Base-by-base conservation (phyloP, 1,284 basidiomycete species). In the Sanghuangporus weigelae region DNA sequence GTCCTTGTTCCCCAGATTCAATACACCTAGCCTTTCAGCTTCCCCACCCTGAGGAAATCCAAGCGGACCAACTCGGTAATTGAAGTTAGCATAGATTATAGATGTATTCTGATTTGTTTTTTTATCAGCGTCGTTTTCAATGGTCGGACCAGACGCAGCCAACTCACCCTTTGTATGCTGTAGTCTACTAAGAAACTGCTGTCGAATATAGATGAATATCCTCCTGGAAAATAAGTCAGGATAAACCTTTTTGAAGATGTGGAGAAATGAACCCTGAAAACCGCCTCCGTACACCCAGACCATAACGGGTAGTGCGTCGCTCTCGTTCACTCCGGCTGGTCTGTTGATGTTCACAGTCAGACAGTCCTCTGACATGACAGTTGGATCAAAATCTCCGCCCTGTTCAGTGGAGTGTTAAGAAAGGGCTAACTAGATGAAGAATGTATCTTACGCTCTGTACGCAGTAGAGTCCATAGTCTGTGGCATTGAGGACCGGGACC, bases 81-180 rank as follows among this genome's bases (percentile, higher is more conserved):
- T 83, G 68, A 85, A 48, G 61, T 78, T 81, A 44, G 85, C 83
- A 56, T 83, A 82, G 12, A 86, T 75, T 36, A 86, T 68, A 12
- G 81, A 81, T 3, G 80, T 83, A 38, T n/a, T 60, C 63, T 66
- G 54, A 54, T 44, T 62, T 48, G 19, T 50, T 21, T 50, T 61
- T 63, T 42, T 36, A 55, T 57, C 23, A 59, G 55, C 57, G 51
- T 57, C 31, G 35, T 42, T 38, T 1, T 21, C 21, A 48, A 1
- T 8, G n/a, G n/a, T n/a, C n/a, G n/a, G n/a, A n/a, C n/a, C n/a
- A 3, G 1, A 57, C 23, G 62, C n/a, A 21, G n/a, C 7, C 59
- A 74, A 55, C 69, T 16, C 81, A 82, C 81, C 51, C 82, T 73
- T 49, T 70, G 66, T 8, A 81, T 73, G 57, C 81, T 82, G 57